Percentiles rank a stretch among this genome's conserved stretches.
Conservation (phyloP, 768 basidiomycete species). For the Albatrellus ellisii region DNA sequence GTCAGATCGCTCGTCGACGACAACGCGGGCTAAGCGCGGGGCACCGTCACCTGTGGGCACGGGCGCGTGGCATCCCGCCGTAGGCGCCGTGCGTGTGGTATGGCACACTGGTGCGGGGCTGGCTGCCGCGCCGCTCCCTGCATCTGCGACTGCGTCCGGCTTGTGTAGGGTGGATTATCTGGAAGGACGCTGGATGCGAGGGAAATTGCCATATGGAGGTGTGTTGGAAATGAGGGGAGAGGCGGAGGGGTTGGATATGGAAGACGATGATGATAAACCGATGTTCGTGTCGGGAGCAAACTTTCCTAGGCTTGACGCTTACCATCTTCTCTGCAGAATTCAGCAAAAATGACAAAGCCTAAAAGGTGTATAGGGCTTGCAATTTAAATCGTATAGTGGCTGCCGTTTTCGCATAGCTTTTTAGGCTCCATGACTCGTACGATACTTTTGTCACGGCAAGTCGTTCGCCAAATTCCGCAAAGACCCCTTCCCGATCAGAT, state of each 20-base stretch:
- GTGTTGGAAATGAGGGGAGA: constrained; percentile 53
- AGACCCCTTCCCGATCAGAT: no score
- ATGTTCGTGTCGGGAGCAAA: no score
- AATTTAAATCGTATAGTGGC: no score
- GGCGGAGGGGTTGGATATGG: constrained; percentile 18
- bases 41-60: constrained; percentile 25
- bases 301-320: no score
- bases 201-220: constrained; percentile 51
- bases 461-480: no score
- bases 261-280: constrained; percentile 27
- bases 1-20: constrained; percentile 29
- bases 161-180: constrained; percentile 78
- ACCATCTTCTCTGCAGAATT: no score
- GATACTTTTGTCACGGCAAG: no score
- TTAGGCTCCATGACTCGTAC: no score
- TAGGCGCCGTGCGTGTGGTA: constrained; percentile 60
- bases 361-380: no score
- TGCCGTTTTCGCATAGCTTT: no score
- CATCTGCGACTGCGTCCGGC: constrained; percentile 73
- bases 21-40: constrained; percentile 22
- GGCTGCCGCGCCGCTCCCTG: constrained; percentile 42
- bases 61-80: constrained; percentile 69
- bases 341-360: no score
- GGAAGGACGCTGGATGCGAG: constrained; percentile 59
- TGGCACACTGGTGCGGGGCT: constrained; percentile 80